Conservation (phyloP, 2,329 filamentous ascomycete species). For the Westerdykella aurantiaca region DNA sequence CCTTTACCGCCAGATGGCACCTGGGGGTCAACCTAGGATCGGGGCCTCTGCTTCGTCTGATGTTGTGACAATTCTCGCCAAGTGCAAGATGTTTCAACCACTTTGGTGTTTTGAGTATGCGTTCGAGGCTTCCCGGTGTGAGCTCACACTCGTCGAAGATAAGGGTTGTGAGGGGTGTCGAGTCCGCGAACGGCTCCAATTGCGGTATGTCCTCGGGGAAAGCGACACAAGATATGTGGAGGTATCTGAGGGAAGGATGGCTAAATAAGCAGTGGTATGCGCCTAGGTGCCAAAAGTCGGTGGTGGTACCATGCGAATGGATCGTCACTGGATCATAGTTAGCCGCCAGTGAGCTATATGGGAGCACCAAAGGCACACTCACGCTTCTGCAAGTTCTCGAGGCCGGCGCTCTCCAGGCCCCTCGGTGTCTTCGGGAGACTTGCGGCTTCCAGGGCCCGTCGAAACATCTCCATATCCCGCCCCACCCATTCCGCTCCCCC, state of each 20-base stretch:
- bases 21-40: conserved; percentile 13
- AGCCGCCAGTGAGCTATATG: background rate
- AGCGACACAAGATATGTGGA: conserved; percentile 30
- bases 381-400: conserved; percentile 13
- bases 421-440: conserved; percentile 12
- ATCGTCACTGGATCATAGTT: conserved; percentile 15
- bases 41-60: conserved; percentile 4
- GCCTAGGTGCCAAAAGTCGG: conserved; percentile 30
- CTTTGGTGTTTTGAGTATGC: conserved; percentile 25
- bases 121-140: conserved; percentile 15
- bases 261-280: conserved; percentile 31
- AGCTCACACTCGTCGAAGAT: conserved; percentile 35
- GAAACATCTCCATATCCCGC: conserved; percentile 30
- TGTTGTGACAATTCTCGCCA: conserved; percentile 31
- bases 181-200: conserved; percentile 14
- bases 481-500: conserved; percentile 28
- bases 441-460: conserved; percentile 20
- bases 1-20: conserved; percentile 7
- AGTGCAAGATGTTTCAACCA: conserved; percentile 27
- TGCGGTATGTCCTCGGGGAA: conserved; percentile 16
- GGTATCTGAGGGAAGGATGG: conserved; percentile 27
- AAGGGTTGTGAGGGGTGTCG: conserved; percentile 27
- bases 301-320: conserved; percentile 28
- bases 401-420: background rate
- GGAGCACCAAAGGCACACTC: background rate